Evolutionary conservation across 306 rosid genomes (phyloP).

Genomic region (Vicia villosa): DNA sequence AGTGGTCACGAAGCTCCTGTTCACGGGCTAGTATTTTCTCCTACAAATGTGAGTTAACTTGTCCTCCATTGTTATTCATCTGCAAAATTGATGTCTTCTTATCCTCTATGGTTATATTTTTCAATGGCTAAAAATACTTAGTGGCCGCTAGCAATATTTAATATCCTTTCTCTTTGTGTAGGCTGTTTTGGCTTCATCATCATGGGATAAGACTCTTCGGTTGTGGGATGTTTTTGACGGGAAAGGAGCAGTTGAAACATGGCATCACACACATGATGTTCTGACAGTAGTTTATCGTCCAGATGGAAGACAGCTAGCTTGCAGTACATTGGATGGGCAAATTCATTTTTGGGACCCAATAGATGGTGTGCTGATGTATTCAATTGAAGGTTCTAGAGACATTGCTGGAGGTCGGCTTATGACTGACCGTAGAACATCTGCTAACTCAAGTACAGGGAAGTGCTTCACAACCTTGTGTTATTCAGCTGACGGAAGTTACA

Average conservation of each 20-base stretch:
- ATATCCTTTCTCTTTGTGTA: conserved; percentile 38
- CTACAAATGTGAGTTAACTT: conserved; percentile 73
- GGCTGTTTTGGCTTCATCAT: conserved; percentile 89
- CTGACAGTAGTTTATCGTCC: conserved; percentile 88
- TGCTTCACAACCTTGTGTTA: conserved; percentile 86
- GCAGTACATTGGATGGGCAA: conserved; percentile 96
- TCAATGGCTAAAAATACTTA: conserved; percentile 3
- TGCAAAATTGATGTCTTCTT: conserved; percentile 23
- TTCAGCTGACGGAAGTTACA: conserved; percentile 95
- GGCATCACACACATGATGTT: conserved; percentile 84
- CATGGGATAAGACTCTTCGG: conserved; percentile 90
- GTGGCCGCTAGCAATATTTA: background rate
- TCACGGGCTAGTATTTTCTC: conserved; percentile 89
- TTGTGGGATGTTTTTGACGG: conserved; percentile 95
- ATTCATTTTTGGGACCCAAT: conserved; percentile 96
- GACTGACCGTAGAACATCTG: conserved; percentile 93
- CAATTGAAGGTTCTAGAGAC: conserved; percentile 92
- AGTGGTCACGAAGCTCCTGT: conserved; percentile 99
- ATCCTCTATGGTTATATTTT: conserved; percentile 22
- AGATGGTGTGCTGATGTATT: conserved; percentile 81
- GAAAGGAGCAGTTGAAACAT: conserved; percentile 90
- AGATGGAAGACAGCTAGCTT: conserved; percentile 95
- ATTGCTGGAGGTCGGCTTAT: conserved; percentile 90
- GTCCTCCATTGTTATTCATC: background rate
- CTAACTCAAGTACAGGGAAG: conserved; percentile 83